Conservation (phyloP, 2,329 filamentous ascomycete species). For the Hansfordia pulvinata region DNA sequence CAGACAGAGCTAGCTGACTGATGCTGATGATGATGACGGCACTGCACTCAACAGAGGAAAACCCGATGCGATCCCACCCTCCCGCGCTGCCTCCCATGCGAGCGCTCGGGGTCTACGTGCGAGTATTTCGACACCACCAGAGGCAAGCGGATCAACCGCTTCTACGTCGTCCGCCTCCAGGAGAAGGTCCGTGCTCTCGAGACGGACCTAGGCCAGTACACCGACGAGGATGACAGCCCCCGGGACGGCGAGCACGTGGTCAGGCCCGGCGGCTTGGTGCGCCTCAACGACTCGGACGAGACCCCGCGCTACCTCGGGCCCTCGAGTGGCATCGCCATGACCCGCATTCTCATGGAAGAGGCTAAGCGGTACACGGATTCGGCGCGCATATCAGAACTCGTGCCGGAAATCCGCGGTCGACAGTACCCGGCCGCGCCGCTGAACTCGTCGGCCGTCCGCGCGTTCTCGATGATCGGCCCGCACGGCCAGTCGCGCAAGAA, state of each 20-base stretch:
- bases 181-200: conserved; percentile 75
- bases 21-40: conserved; percentile 5
- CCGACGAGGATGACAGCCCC: conserved; percentile 61
- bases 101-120: conserved; percentile 80
- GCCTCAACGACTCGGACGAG: conserved; percentile 74
- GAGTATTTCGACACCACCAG: conserved; percentile 91
- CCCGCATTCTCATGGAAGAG: conserved; percentile 87
- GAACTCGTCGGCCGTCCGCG: too few relatives aligned
- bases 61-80: conserved; percentile 90
- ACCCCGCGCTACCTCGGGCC: conserved; percentile 79
- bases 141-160: conserved; percentile 72
- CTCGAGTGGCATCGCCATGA: conserved; percentile 92
- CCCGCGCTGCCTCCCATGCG: conserved; percentile 83
- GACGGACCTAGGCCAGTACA: conserved; percentile 64
- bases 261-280: conserved; percentile 73
- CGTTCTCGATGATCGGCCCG: too few relatives aligned
- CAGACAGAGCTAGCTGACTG: neutral
- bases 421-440: conserved; percentile 33
- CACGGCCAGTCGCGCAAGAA: too few relatives aligned
- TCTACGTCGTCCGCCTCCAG: conserved; percentile 86
- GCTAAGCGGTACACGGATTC: conserved; percentile 88
- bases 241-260: conserved; percentile 74
- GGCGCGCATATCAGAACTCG: conserved; percentile 82
- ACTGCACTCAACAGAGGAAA: conserved; percentile 56
- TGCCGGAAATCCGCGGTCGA: conserved; percentile 57